Percentiles rank a stretch among this genome's conserved stretches.
These are phyloP conservation scores for Setomelanomma holmii DNA, from an alignment of 2,329 filamentous ascomycete species.

Conservation along the genomic window DNA sequence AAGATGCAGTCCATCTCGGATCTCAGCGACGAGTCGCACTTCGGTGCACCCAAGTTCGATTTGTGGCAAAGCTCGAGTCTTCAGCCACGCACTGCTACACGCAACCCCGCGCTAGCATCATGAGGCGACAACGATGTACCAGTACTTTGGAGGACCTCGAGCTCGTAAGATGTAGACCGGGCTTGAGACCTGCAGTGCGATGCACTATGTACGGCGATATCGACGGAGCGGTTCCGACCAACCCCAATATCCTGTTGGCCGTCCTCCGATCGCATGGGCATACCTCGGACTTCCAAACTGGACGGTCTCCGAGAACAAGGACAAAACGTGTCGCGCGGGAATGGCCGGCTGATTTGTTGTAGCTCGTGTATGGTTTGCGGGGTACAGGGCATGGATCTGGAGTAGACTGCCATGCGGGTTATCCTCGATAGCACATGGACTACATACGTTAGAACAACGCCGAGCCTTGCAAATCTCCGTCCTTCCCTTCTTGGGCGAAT, in stretches of 20 bases:
- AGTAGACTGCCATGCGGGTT: not conserved
- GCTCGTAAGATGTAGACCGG: constrained; percentile 1
- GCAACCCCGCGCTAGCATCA: not conserved
- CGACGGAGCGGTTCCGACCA: constrained; percentile 17
- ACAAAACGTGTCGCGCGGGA: constrained; percentile 24
- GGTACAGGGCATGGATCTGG: constrained; percentile 22
- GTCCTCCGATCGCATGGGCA: constrained; percentile 3
- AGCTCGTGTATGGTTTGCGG: constrained; percentile 26
- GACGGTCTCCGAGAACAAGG: constrained; percentile 14
- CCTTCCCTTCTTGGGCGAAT: too few species aligned
- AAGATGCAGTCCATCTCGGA: too few species aligned
- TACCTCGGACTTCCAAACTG: not conserved
- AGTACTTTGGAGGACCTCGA: constrained; percentile 13
- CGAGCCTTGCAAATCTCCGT: too few species aligned
- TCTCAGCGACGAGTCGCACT: too few species aligned
- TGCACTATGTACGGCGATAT: constrained; percentile 20
- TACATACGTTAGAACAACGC: not conserved
- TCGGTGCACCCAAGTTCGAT: too few species aligned
- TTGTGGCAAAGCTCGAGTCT: too few species aligned
- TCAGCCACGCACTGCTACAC: not conserved
- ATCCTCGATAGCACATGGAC: not conserved
- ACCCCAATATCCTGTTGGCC: constrained; percentile 19
- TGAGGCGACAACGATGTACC: constrained; percentile 3
- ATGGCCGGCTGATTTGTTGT: constrained; percentile 33
- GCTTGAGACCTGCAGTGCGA: constrained; percentile 9